These are phyloP conservation scores for Durio zibethinus DNA, from an alignment of 345 rosid genomes.

Conservation along the genomic window DNA sequence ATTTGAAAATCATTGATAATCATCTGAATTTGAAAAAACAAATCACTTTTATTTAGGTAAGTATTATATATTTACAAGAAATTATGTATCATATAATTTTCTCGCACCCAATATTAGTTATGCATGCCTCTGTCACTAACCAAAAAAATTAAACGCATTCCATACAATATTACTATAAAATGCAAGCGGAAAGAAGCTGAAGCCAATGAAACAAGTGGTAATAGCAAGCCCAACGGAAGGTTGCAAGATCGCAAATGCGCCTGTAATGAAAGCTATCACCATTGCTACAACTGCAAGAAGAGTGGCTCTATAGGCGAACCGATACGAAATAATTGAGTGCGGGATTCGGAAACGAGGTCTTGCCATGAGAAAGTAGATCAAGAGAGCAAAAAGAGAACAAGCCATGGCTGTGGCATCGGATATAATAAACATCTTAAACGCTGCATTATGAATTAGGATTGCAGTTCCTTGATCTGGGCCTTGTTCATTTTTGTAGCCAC, in stretches of 20 bases:
- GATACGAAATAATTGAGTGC: no score
- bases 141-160: not conserved
- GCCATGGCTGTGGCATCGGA: conserved; percentile 13
- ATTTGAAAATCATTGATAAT: no score
- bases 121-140: no score
- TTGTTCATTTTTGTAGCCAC: conserved; percentile 11
- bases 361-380: not conserved
- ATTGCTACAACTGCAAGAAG: not conserved
- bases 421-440: conserved; percentile 18
- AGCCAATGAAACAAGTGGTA: not conserved
- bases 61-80: no score
- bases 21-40: no score
- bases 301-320: fast-evolving
- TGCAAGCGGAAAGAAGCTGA: not conserved
- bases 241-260: conserved; percentile 8
- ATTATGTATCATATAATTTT: no score
- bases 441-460: not conserved
- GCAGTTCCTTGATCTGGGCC: not conserved
- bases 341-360: no score
- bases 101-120: no score
- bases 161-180: not conserved
- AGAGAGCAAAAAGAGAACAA: conserved; percentile 7
- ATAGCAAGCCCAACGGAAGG: not conserved
- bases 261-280: conserved; percentile 11
- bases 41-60: no score